A percentile compares a stretch with the other conserved stretches of the same genome.
phyloP scores from a whole-genome alignment of 148 eudicot species.

The Fagopyrum homotropicum region DNA sequence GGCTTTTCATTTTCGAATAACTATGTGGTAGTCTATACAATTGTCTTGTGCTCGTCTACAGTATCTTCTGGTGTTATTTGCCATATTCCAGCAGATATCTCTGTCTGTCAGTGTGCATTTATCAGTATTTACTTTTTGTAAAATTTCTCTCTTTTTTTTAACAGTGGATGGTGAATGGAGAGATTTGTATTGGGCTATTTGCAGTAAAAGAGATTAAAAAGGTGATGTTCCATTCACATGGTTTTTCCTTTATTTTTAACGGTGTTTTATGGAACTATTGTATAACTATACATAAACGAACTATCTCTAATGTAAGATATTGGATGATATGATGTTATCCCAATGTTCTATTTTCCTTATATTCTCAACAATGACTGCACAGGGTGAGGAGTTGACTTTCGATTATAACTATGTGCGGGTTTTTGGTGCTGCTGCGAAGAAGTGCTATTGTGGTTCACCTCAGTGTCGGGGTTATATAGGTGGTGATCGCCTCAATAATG shows the following conservation, averaged over 20 bases:
- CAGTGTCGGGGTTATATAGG: conserved; percentile 90
- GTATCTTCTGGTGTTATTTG: conserved; percentile 4
- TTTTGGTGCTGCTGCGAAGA: conserved; percentile 99
- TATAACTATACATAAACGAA: not conserved
- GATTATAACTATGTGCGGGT: conserved; percentile 97
- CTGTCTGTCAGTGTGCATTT: not conserved
- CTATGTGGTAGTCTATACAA: not conserved
- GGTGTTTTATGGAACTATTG: not conserved
- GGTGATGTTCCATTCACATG: conserved; percentile 32
- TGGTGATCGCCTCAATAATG: conserved; percentile 70
- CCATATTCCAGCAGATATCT: not conserved
- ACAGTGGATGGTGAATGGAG: conserved; percentile 99
- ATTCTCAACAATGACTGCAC: conserved; percentile 15
- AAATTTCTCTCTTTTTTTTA: not conserved
- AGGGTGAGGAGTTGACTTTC: conserved; percentile 97
- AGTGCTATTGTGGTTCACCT: conserved; percentile 86
- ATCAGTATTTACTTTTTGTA: not conserved
- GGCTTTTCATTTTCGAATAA: not conserved
- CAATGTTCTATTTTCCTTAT: not conserved
- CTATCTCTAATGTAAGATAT: not conserved
- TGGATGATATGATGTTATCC: conserved; percentile 1
- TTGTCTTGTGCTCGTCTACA: not conserved
- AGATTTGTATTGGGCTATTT: conserved; percentile 93
- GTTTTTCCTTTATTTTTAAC: not conserved
- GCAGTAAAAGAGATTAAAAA: conserved; percentile 67